phyloP scores from a whole-genome alignment of 2,329 filamentous ascomycete species.

The Hypoxylon sp. region DNA sequence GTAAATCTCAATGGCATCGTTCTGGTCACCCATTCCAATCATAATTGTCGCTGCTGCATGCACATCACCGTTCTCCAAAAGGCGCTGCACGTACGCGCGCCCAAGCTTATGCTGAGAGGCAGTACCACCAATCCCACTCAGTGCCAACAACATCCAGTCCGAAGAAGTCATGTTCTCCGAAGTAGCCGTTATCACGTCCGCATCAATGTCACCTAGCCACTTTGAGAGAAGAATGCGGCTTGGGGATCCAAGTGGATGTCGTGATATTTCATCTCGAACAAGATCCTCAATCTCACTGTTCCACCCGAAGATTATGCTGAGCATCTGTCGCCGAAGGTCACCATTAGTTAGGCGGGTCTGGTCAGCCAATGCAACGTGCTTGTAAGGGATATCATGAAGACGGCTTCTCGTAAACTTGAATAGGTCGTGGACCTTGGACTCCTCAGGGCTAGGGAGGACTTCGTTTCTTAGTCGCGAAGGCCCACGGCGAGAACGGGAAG shows the following conservation, averaged over 20 bases:
- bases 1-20: slow-evolving; percentile 96
- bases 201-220: slow-evolving; percentile 88
- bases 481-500: slow-evolving; percentile 53
- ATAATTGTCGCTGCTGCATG: slow-evolving; percentile 93
- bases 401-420: slow-evolving; percentile 87
- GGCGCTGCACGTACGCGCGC: slow-evolving; percentile 86
- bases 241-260: slow-evolving; percentile 76
- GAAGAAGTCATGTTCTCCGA: slow-evolving; percentile 89
- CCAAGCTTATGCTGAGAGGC: slow-evolving; percentile 89
- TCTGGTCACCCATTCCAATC: slow-evolving; percentile 88
- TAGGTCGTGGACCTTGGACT: slow-evolving; percentile 76
- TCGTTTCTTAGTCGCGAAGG: slow-evolving; percentile 83
- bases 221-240: slow-evolving; percentile 85
- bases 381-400: slow-evolving; percentile 83
- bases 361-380: slow-evolving; percentile 68
- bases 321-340: slow-evolving; percentile 87
- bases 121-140: slow-evolving; percentile 84
- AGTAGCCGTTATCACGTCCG: slow-evolving; percentile 80
- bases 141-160: slow-evolving; percentile 95
- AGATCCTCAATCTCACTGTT: slow-evolving; percentile 82
- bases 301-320: slow-evolving; percentile 95
- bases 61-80: slow-evolving; percentile 88
- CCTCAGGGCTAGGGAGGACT: slow-evolving; percentile 79
- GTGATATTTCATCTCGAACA: slow-evolving; percentile 82
- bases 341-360: slow-evolving; percentile 73